phyloP scores from a whole-genome alignment of 2,329 filamentous ascomycete species.

The Aspergillus brunneoviolaceus region DNA sequence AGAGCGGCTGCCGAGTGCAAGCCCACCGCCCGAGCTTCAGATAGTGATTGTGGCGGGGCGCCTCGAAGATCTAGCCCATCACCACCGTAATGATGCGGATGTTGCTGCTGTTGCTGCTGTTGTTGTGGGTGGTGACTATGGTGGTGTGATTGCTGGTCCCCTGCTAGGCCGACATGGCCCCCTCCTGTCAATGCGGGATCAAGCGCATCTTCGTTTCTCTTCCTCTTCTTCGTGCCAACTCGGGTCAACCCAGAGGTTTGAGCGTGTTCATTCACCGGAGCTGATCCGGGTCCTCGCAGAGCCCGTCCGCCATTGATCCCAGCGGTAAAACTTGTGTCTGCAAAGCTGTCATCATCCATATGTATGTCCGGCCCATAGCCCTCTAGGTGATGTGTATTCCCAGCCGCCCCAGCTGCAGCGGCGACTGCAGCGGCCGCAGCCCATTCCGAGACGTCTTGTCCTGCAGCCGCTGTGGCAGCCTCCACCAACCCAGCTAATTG shows the following conservation, averaged over 20 bases:
- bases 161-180: slow-evolving; percentile 25
- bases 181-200: slow-evolving; percentile 36
- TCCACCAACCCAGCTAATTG: slow-evolving; percentile 49
- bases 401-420: slow-evolving; percentile 50
- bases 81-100: slow-evolving; percentile 28
- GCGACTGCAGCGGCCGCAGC: slow-evolving; percentile 47
- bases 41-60: slow-evolving; percentile 38
- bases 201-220: slow-evolving; percentile 40
- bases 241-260: slow-evolving; percentile 33
- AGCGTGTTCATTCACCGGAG: slow-evolving; percentile 26
- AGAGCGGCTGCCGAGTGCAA: slow-evolving; percentile 56
- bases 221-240: slow-evolving; percentile 41
- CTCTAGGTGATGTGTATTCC: slow-evolving; percentile 41
- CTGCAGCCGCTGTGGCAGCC: slow-evolving; percentile 47
- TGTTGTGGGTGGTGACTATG: slow-evolving; percentile 12
- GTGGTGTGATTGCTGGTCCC: slow-evolving; percentile 25
- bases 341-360: slow-evolving; percentile 42
- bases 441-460: slow-evolving; percentile 42
- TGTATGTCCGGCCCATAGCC: slow-evolving; percentile 41
- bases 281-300: slow-evolving; percentile 26
- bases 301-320: slow-evolving; percentile 28
- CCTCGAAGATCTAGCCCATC: slow-evolving; percentile 39
- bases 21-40: slow-evolving; percentile 50
- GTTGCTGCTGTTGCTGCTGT: slow-evolving; percentile 27
- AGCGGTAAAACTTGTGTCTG: slow-evolving; percentile 34